Evolutionary conservation across 345 rosid genomes (phyloP).

Genomic region (Excoecaria cochinchinensis): DNA sequence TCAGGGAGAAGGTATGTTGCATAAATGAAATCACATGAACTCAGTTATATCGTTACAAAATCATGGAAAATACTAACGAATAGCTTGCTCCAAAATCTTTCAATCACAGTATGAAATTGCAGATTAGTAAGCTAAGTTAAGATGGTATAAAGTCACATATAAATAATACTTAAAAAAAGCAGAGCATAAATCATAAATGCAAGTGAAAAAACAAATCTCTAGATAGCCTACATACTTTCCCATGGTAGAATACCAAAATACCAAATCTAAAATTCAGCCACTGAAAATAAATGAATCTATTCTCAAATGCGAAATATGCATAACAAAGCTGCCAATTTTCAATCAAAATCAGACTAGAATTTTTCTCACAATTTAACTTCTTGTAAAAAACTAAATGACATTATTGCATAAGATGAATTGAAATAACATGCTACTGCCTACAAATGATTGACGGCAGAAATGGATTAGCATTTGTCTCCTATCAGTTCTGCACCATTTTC

Average conservation of each 20-base stretch:
- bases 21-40: background rate
- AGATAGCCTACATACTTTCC: background rate
- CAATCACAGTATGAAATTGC: background rate
- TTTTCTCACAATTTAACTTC: too few species aligned
- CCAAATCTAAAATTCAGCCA: background rate
- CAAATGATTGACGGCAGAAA: too few species aligned
- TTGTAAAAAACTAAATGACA: too few species aligned
- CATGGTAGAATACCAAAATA: too few species aligned
- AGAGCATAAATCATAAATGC: background rate
- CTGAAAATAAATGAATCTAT: too few species aligned
- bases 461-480: too few species aligned
- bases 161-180: background rate
- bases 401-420: too few species aligned
- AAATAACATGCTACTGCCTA: too few species aligned
- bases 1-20: background rate
- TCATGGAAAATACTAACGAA: background rate
- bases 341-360: too few species aligned
- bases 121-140: background rate
- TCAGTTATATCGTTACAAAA: background rate
- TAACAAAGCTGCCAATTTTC: too few species aligned
- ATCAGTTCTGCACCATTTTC: too few species aligned
- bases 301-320: too few species aligned
- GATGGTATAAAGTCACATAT: background rate
- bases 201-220: background rate
- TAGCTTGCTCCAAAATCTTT: background rate